Conservation (phyloP, 176 grass and related monocot species). For the Ampelocalamus luodianensis region DNA sequence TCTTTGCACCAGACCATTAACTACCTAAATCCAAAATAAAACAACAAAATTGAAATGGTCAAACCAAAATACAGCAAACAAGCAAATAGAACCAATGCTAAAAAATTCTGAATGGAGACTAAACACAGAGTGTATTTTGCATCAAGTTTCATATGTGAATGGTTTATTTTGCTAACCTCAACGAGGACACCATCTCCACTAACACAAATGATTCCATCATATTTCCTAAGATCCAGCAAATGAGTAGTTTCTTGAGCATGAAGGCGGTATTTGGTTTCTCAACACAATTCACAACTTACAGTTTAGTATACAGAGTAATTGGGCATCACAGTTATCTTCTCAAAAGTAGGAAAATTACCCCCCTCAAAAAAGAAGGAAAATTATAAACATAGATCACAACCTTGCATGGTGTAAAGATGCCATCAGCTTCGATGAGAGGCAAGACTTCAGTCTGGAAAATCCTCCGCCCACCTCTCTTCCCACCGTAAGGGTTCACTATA, state of each 20-base stretch:
- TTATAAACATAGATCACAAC: conserved; percentile 50
- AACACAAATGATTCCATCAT: conserved; percentile 92
- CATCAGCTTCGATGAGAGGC: conserved; percentile 77
- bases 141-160: conserved; percentile 12
- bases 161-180: conserved; percentile 71
- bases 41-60: not conserved
- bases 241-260: conserved; percentile 87
- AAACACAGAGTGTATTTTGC: conserved; percentile 6
- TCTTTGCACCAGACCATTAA: conserved; percentile 94
- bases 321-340: not conserved
- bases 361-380: not conserved
- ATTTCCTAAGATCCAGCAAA: conserved; percentile 76
- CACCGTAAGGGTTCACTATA: conserved; percentile 96
- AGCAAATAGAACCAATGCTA: not conserved
- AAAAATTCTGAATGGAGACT: not conserved
- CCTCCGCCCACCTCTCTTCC: conserved; percentile 66
- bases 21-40: conserved; percentile 64
- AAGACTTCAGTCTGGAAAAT: conserved; percentile 73
- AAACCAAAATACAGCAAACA: not conserved
- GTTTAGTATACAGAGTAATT: conserved; percentile 18
- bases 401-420: conserved; percentile 82
- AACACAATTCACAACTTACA: conserved; percentile 36
- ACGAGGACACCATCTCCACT: conserved; percentile 96
- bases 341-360: not conserved
- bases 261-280: conserved; percentile 86